Conservation (phyloP, 352 stramenopile genomes). For the Phytophthora syringae region DNA sequence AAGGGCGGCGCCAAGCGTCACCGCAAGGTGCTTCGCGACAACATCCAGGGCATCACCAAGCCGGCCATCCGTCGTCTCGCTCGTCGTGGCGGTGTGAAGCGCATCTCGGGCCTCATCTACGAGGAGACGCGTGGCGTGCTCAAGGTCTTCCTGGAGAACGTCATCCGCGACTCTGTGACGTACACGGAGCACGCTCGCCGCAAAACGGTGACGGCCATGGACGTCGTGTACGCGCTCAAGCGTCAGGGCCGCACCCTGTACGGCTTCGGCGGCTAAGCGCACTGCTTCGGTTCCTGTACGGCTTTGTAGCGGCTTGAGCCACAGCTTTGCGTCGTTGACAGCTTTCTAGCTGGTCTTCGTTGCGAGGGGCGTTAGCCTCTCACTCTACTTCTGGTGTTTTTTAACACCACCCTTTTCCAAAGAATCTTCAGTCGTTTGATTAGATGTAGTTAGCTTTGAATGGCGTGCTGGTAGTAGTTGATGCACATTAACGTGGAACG, state of each 20-base stretch:
- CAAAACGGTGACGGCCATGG: too few relatives aligned
- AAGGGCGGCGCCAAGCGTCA: constrained; percentile 88
- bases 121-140: constrained; percentile 97
- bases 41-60: constrained; percentile 94
- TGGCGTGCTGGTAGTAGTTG: too few relatives aligned
- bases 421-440: constrained; percentile 25
- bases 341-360: not conserved
- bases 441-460: too few relatives aligned
- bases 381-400: constrained; percentile 48
- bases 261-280: constrained; percentile 89
- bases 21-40: constrained; percentile 90
- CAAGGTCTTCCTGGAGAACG: constrained; percentile 99
- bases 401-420: constrained; percentile 56
- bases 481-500: too few relatives aligned
- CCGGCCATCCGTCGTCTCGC: constrained; percentile 98
- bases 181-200: constrained; percentile 99
- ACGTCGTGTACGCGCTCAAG: too few relatives aligned
- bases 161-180: constrained; percentile 96
- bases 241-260: too few relatives aligned
- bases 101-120: constrained; percentile 97
- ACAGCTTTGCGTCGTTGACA: constrained; percentile 4
- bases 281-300: constrained; percentile 47
- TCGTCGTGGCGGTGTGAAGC: constrained; percentile 97
- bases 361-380: not conserved
- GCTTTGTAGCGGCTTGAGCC: constrained; percentile 65